A percentile compares a stretch with the other conserved stretches of the same genome.
These are phyloP conservation scores for Cymbidium sinense DNA, from an alignment of 106 monocot genomes.

Conservation along the genomic window DNA sequence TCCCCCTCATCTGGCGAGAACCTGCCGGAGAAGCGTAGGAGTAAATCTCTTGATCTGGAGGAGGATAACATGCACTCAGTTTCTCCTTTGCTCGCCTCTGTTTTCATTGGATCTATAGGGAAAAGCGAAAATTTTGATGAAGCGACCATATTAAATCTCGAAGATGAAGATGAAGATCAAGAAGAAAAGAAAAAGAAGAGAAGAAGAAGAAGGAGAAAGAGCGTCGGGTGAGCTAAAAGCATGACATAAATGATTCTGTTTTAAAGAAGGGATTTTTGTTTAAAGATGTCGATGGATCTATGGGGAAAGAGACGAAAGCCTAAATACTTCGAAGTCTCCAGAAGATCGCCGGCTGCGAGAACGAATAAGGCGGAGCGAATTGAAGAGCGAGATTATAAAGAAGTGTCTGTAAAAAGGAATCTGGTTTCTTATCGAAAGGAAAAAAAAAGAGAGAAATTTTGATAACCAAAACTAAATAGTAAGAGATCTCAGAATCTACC, in stretches of 20 bases:
- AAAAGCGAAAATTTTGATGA: neutral
- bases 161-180: no score
- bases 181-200: no score
- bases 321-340: no score
- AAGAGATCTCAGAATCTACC: neutral
- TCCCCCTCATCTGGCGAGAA: neutral
- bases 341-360: neutral
- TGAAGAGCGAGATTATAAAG: neutral
- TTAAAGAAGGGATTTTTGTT: no score
- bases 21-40: neutral
- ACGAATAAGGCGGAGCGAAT: neutral
- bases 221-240: no score
- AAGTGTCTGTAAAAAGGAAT: neutral
- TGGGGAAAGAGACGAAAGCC: no score
- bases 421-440: neutral
- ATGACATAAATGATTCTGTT: no score
- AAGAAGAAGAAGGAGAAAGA: no score
- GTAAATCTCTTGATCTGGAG: neutral
- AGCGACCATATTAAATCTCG: no score
- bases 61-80: neutral
- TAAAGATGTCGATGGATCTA: no score
- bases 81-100: neutral
- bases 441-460: neutral
- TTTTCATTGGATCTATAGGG: neutral
- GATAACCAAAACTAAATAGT: neutral